Base-by-base conservation (phyloP, 257 asterid species). In the Solanum paucissectum region DNA sequence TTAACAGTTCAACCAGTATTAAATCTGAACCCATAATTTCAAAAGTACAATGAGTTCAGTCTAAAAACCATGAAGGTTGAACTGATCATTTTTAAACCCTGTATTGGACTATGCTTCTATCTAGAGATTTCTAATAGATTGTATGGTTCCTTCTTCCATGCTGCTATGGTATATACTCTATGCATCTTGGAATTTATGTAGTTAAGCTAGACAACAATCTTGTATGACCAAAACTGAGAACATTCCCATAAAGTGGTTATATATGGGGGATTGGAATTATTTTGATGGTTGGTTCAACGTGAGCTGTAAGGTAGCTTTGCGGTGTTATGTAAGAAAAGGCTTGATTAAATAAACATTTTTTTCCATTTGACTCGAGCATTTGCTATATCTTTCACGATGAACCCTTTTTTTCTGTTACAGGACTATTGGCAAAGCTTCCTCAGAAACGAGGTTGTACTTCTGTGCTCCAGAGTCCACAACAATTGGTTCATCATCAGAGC, bases 371-470 rank as follows among this genome's bases (percentile, higher is more conserved):
- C 38, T 79, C 16, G 0, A 44, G 66, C 18, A 79, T 79, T 27
- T 79, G 27, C 85, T 79, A 18, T 46, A 82, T 49, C 42, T 49
- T 49, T 49, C 44, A 82, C 4, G 44, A 46, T 49, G 86, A 49
- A 18, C 86, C 60, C 14, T 49, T 82, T 38, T 82, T 82, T 87
- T 66, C 12, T 90, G 89, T 33, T 92, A 90, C 90, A 97, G 98
- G 93, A 87, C 94, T 83, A 88, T 97, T 86, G 99, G 99, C 87
- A 95, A 92, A 89, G 97, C 98, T 89, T 94, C 98, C 76, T 97
- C 98, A n/a, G 98, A 97, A 88, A 90, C 90, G 89, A 97, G 98
- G 91, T 74, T 97, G 87, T 95, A 95, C 92, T 97, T 89, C 88
- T 82, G 92, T 86, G 88, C 91, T 90, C 94, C 99, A 83, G 92